phyloP scores from a whole-genome alignment of 2,329 filamentous ascomycete species.

The Fusarium avenaceum region DNA sequence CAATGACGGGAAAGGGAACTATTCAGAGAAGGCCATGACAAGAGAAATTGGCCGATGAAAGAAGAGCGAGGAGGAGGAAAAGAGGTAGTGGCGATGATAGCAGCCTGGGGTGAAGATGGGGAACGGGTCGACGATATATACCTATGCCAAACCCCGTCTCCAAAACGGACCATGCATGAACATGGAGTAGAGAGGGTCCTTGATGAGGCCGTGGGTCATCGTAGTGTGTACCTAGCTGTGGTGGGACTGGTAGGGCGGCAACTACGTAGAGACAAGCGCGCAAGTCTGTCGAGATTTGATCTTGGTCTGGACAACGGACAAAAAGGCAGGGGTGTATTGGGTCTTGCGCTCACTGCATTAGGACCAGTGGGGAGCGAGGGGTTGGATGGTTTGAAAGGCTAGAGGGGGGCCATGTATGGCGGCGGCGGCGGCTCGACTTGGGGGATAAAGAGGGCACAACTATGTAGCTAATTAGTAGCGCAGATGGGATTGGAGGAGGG shows the following conservation, averaged over 20 bases:
- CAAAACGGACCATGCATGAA: conserved; percentile 54
- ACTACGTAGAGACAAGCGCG: conserved; percentile 49
- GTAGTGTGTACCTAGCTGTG: conserved; percentile 44
- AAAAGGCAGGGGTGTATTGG: conserved; percentile 50
- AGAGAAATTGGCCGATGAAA: conserved; percentile 44
- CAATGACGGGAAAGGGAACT: conserved; percentile 46
- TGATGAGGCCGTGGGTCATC: conserved; percentile 45
- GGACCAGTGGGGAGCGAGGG: conserved; percentile 50
- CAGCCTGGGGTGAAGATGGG: conserved; percentile 51
- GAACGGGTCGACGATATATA: conserved; percentile 64
- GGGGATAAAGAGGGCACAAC: conserved; percentile 48
- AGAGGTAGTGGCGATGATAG: conserved; percentile 49
- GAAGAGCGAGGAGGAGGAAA: conserved; percentile 46
- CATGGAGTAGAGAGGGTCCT: conserved; percentile 56
- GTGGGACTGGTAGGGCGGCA: conserved; percentile 48
- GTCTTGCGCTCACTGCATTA: conserved; percentile 49
- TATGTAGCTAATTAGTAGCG: conserved; percentile 46
- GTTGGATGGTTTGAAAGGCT: conserved; percentile 49
- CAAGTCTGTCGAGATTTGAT: conserved; percentile 50
- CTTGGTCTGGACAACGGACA: conserved; percentile 50
- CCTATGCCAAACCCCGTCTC: conserved; percentile 46
- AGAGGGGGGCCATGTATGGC: conserved; percentile 47
- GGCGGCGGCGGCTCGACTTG: conserved; percentile 52
- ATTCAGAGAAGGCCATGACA: conserved; percentile 49
- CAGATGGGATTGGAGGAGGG: conserved; percentile 45